Base-by-base conservation (phyloP, 2,329 filamentous ascomycete species). In the Sclerotinia sclerotiorum region DNA sequence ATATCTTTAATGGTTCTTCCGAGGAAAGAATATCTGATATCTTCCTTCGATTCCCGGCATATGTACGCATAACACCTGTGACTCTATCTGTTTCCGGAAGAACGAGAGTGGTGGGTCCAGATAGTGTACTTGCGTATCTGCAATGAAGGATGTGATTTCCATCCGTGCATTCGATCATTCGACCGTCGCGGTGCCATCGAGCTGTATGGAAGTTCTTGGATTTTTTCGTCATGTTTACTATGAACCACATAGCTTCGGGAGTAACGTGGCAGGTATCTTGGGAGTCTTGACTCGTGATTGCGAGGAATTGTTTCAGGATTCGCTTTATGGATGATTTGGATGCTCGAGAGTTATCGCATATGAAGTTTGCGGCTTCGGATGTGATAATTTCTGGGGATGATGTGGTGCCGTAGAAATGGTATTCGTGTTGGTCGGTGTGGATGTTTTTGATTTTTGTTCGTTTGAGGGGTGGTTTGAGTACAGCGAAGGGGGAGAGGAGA, bases 151-250 rank as follows among this genome's bases (percentile, higher is more conserved):
- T 4, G 17, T 66, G 54, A 21, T 11, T 24, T 10, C 13, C 13
- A 10, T 55, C 27, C 5, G 32, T 54, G 27, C 65, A 67, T 21
- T 52, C 54, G n/a, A 46, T 46, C 67, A 69, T 69, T 10, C 44
- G 39, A 1, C 67, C 67, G 7, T 69, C 67, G 29, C 67, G 32
- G 24, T 69, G 60, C 67, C 67, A 69, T 19, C 67, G 24, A 7
- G 62, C 54, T 3, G 39, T 66, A 5, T 4, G 21, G 5, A 39
- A 69, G 11, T 52, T 44, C 10, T 29, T 17, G 13, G 49, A 66
- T 21, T 48, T 65, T 7, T 48, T 44, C 10, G 46, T 58, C 62
- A 69, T 58, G 10, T 48, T 55, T 0, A 69, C 62, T 1, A 56
- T n/a, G 7, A 69, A 58, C 67, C 67, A 69, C 5, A 55, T 13